Percentiles rank a stretch among this genome's conserved stretches.
phyloP scores from a whole-genome alignment of 2,329 filamentous ascomycete genomes.

The Talaromyces amestolkiae region DNA sequence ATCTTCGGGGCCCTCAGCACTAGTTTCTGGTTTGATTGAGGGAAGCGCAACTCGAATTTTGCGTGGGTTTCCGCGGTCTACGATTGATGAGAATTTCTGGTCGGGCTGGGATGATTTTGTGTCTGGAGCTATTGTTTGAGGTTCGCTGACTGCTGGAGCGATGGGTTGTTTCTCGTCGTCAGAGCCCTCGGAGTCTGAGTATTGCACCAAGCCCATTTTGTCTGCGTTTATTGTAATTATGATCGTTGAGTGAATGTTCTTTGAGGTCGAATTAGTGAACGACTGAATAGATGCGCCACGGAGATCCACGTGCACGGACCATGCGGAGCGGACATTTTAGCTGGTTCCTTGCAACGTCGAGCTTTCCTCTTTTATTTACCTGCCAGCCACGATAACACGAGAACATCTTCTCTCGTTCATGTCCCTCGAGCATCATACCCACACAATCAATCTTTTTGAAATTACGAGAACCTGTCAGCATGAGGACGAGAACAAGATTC shows the following conservation, averaged over 20 bases:
- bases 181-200: constrained; percentile 74
- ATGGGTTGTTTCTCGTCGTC: constrained; percentile 54
- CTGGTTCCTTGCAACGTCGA: neutral
- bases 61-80: constrained; percentile 75
- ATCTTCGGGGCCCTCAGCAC: constrained; percentile 31
- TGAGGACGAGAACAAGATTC: neutral
- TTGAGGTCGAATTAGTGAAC: neutral
- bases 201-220: constrained; percentile 73
- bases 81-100: constrained; percentile 68
- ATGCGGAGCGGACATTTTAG: constrained; percentile 14
- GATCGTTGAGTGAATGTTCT: neutral
- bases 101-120: constrained; percentile 29
- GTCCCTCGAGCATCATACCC: too few species aligned
- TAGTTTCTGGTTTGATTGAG: constrained; percentile 46
- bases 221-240: neutral
- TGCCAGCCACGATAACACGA: neutral
- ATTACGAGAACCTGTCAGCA: neutral
- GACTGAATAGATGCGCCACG: neutral
- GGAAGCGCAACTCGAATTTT: constrained; percentile 83
- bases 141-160: constrained; percentile 20
- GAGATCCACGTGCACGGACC: constrained; percentile 14
- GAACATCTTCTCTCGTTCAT: neutral
- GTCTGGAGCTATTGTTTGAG: constrained; percentile 22
- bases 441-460: too few species aligned
- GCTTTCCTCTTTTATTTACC: neutral